Conservation (phyloP, 2,329 filamentous ascomycete species). For the Byssothecium circinans region DNA sequence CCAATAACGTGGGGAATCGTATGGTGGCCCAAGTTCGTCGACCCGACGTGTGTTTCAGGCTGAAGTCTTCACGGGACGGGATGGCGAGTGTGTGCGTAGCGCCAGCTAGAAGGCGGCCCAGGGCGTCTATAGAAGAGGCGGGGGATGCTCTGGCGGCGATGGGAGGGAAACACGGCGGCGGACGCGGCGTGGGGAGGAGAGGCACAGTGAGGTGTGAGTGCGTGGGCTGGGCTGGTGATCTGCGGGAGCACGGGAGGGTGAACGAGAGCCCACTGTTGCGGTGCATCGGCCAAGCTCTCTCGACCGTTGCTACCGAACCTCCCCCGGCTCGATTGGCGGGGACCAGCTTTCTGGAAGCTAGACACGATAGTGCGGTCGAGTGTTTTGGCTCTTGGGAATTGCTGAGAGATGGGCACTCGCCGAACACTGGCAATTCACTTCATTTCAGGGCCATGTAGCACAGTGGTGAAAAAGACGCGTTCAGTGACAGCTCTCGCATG, state of each 20-base stretch:
- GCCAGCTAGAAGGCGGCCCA: background rate
- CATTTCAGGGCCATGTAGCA: background rate
- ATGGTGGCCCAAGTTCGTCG: slow-evolving; percentile 19
- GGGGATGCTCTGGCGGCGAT: background rate
- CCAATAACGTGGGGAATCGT: slow-evolving; percentile 25
- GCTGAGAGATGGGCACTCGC: too few species aligned
- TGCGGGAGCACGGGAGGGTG: slow-evolving; percentile 14
- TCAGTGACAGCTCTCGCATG: too few species aligned
- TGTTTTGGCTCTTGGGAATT: background rate
- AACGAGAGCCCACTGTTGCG: slow-evolving; percentile 9
- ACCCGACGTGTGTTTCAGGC: slow-evolving; percentile 27
- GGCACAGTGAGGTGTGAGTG: background rate
- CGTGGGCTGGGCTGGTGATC: slow-evolving; percentile 13
- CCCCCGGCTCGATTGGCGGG: slow-evolving; percentile 11
- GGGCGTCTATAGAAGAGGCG: slow-evolving; percentile 2
- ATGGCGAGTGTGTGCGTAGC: background rate
- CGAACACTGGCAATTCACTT: background rate
- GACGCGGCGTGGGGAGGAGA: slow-evolving; percentile 1
- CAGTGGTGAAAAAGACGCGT: background rate
- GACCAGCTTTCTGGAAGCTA: slow-evolving; percentile 4
- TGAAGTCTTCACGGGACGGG: slow-evolving; percentile 8
- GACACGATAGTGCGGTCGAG: background rate
- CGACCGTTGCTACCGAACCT: slow-evolving; percentile 17
- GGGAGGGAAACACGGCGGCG: background rate
- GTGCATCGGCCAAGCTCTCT: slow-evolving; percentile 4